These are phyloP conservation scores for Porcisia hertigi DNA, from an alignment of 208 protist species.

Conservation along the genomic window DNA sequence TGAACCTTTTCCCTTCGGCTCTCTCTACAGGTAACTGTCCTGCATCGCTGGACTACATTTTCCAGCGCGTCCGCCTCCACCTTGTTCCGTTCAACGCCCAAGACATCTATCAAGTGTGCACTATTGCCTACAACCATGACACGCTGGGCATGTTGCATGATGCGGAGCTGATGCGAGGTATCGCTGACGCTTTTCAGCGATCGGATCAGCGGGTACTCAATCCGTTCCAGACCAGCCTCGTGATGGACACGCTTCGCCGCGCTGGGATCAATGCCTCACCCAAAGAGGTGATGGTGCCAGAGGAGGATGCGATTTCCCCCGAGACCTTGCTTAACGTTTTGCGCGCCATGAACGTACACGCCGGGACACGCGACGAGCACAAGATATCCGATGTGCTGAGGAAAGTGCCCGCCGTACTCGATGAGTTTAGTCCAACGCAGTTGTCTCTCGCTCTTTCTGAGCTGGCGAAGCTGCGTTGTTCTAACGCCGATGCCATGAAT, in stretches of 20 bases:
- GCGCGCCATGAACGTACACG: conserved; percentile 67
- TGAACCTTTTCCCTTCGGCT: conserved; percentile 18
- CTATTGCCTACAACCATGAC: conserved; percentile 65
- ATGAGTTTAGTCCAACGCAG: conserved; percentile 78
- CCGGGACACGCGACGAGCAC: conserved; percentile 72
- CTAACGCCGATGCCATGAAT: conserved; percentile 59
- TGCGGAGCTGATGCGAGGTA: conserved; percentile 82
- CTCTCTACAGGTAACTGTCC: conserved; percentile 15
- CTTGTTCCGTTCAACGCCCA: conserved; percentile 81
- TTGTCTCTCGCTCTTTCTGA: conserved; percentile 58
- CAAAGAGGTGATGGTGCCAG: conserved; percentile 69
- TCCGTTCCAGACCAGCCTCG: conserved; percentile 79
- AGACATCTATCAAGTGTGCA: conserved; percentile 84
- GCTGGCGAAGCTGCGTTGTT: conserved; percentile 65
- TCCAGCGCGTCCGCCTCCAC: conserved; percentile 62
- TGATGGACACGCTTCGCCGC: conserved; percentile 76
- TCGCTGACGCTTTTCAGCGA: conserved; percentile 70
- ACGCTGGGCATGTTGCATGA: conserved; percentile 68
- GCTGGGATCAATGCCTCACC: conserved; percentile 57
- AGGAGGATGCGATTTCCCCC: conserved; percentile 76
- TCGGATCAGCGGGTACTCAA: conserved; percentile 79
- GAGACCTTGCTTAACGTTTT: conserved; percentile 77
- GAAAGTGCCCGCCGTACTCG: conserved; percentile 58
- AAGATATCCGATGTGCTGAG: conserved; percentile 63
- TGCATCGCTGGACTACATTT: conserved; percentile 48